Evolutionary conservation across 371 early-diverging fungal species (phyloP), one percentile per base, ranked within the genome.

Genomic region (Smittium mucronatum): DNA sequence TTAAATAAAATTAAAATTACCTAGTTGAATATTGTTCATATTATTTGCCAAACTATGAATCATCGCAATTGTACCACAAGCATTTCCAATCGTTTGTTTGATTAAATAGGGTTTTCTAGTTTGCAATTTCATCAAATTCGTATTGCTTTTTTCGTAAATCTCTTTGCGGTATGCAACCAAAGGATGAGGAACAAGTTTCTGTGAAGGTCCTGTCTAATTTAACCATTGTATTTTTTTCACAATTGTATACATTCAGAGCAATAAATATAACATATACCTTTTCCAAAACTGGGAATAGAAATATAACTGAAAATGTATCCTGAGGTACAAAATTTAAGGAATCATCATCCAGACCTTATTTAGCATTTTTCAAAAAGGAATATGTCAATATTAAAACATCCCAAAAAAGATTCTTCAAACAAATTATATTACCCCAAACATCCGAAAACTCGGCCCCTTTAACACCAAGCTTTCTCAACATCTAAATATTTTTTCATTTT

Each of bases 1-100:
- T n/a, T n/a, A n/a, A n/a, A n/a, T n/a, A n/a, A n/a, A n/a, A n/a
- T n/a, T n/a, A 25, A 26, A 29, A 15, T 2, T 64, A 63, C 71
- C 74, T 73, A 83, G 77, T 26, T 73, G 70, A 36, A 86, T 68
- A 1, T 57, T 35, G 30, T 81, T 63, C 31, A 67, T 81, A 72
- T 82, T 87, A 73, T 85, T 90, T 57, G 84, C 85, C 29, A 91
- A 72, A 0, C 89, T 84, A 71, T 90, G 93, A 33, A 92, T 74
- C 2, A 92, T 80, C 0, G 88, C 92, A 78, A 91, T 90, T 63
- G 92, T 89, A 30, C 93, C 93, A 72, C 97, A 97, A 0, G 96
- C 95, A 75, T 97, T 95, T 59, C 81, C 75, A 60, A 95, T 95
- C 0, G 94, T 94, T 77, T 97, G 95, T 32, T 83, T 84, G 69